phyloP scores from a whole-genome alignment of 345 rosid genomes.

The Combretum micranthum region DNA sequence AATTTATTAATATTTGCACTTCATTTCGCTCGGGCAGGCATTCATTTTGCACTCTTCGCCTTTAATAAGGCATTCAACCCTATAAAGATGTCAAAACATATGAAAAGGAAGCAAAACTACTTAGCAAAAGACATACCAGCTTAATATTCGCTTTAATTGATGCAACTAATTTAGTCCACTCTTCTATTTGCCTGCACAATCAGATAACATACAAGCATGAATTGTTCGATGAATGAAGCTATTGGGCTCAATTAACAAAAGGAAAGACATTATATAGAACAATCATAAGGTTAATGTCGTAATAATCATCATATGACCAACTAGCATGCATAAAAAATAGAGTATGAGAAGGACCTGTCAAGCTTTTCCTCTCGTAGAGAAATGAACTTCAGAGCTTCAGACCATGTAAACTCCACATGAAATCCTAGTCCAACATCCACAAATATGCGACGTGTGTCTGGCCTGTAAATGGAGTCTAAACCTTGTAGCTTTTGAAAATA shows the following conservation, averaged over 20 bases:
- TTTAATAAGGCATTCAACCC: not conserved
- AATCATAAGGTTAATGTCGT: no score
- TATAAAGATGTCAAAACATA: not conserved
- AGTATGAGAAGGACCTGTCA: slow-evolving; percentile 32
- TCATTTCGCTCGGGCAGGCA: no score
- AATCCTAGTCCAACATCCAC: slow-evolving; percentile 76
- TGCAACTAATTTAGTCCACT: slow-evolving; percentile 46
- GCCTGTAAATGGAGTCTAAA: slow-evolving; percentile 26
- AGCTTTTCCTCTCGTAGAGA: slow-evolving; percentile 55
- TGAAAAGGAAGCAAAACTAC: not conserved
- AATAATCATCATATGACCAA: no score
- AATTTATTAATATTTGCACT: no score
- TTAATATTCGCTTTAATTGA: slow-evolving; percentile 80
- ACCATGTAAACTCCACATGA: slow-evolving; percentile 77
- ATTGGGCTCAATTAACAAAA: no score
- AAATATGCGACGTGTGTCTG: slow-evolving; percentile 59
- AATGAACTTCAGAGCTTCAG: slow-evolving; percentile 64
- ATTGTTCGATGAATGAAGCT: not conserved
- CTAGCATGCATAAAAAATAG: not conserved
- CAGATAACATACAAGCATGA: not conserved
- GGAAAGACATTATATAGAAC: no score
- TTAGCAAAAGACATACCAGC: slow-evolving; percentile 29
- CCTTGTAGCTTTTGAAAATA: not conserved
- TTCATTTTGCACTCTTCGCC: no score
- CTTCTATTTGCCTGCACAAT: slow-evolving; percentile 59